Percentiles rank a stretch among this genome's conserved stretches.
These are phyloP conservation scores for Sporothrix dimorphospora DNA, from an alignment of 2,329 filamentous ascomycete species.

Conservation along the genomic window DNA sequence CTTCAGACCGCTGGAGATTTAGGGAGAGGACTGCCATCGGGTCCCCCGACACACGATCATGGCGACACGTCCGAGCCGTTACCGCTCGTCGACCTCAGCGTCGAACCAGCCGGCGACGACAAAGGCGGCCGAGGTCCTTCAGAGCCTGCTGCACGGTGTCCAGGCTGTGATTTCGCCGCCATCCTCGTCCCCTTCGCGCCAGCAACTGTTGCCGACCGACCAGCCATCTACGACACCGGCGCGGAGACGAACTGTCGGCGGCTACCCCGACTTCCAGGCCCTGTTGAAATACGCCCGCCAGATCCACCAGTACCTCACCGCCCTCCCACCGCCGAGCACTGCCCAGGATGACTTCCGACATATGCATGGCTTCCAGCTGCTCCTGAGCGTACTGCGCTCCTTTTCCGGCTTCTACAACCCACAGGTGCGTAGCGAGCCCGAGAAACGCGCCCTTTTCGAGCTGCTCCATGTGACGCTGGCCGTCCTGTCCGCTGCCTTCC, in stretches of 20 bases:
- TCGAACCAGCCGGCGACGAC: slow-evolving; percentile 59
- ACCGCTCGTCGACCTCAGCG: slow-evolving; percentile 66
- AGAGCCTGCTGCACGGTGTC: slow-evolving; percentile 56
- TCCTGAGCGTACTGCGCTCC: slow-evolving; percentile 70
- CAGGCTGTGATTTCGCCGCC: slow-evolving; percentile 41
- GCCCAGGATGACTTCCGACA: slow-evolving; percentile 82
- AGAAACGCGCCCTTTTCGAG: slow-evolving; percentile 67
- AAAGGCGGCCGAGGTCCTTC: slow-evolving; percentile 64
- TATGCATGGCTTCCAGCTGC: slow-evolving; percentile 73
- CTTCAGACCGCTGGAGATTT: background rate
- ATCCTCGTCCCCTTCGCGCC: slow-evolving; percentile 22
- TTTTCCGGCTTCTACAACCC: slow-evolving; percentile 78
- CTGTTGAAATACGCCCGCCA: slow-evolving; percentile 63
- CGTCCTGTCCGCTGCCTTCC: slow-evolving; percentile 74
- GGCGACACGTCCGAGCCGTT: slow-evolving; percentile 55
- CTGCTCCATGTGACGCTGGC: slow-evolving; percentile 72
- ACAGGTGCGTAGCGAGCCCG: slow-evolving; percentile 60
- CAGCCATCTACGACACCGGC: slow-evolving; percentile 31
- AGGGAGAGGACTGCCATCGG: background rate
- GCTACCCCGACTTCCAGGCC: slow-evolving; percentile 53
- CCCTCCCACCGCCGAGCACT: slow-evolving; percentile 50
- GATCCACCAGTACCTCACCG: slow-evolving; percentile 65
- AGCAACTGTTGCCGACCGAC: slow-evolving; percentile 10
- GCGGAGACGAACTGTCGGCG: slow-evolving; percentile 35
- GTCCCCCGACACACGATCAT: slow-evolving; percentile 21